These are phyloP conservation scores for Hibiscus syriacus DNA, from an alignment of 345 rosid species.

Conservation along the genomic window DNA sequence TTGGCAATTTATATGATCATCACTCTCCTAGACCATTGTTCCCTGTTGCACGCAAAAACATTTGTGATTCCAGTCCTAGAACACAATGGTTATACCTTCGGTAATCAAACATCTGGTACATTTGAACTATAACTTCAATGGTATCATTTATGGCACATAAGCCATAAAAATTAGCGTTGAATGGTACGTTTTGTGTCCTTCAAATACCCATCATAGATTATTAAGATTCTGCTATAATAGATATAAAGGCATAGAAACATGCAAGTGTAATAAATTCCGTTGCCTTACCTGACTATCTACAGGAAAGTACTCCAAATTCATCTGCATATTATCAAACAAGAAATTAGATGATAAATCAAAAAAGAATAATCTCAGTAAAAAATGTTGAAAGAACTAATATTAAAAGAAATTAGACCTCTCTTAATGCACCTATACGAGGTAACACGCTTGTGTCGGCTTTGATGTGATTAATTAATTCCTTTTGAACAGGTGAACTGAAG, in stretches of 20 bases:
- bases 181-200: not conserved
- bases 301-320: conserved; percentile 93
- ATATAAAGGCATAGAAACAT: not conserved
- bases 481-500: conserved; percentile 70
- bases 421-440: conserved; percentile 81
- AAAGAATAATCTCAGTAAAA: not conserved
- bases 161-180: not conserved
- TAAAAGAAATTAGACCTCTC: conserved; percentile 60
- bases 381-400: not conserved
- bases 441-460: conserved; percentile 76
- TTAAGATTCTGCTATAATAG: too few relatives aligned
- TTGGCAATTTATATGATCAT: too few relatives aligned
- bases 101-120: not conserved
- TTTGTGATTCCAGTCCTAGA: too few relatives aligned
- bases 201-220: not conserved
- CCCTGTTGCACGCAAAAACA: too few relatives aligned
- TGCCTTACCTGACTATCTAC: conserved; percentile 67
- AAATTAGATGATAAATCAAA: not conserved
- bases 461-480: conserved; percentile 78
- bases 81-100: not conserved
- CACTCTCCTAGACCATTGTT: too few relatives aligned
- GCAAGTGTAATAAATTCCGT: not conserved
- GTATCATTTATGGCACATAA: not conserved
- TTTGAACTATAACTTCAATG: not conserved
- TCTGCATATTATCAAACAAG: conserved; percentile 35